Conservation (phyloP, 306 rosid species). For the Vigna nakashimae region DNA sequence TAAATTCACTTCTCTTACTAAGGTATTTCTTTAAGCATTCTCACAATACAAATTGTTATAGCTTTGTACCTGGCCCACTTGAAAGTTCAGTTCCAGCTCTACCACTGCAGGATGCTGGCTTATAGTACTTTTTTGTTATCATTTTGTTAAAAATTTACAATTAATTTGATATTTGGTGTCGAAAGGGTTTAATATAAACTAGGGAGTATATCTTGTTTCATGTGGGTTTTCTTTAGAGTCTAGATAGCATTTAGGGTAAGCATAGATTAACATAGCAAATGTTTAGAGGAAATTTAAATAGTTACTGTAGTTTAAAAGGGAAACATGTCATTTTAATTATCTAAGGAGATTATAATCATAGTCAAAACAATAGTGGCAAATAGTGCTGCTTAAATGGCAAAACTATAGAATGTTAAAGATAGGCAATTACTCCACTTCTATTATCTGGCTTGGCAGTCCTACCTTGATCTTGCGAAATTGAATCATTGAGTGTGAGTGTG, state of each 20-base stretch:
- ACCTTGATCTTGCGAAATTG: neutral
- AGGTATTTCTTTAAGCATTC: slow-evolving; percentile 13
- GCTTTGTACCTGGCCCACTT: neutral
- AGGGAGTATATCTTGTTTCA: neutral
- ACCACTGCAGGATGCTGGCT: neutral
- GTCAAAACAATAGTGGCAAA: neutral
- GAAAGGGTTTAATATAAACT: neutral
- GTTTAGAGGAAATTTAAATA: neutral
- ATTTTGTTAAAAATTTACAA: neutral
- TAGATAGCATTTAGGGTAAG: neutral
- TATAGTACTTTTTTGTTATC: neutral
- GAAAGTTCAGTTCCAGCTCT: neutral
- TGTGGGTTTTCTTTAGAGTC: neutral
- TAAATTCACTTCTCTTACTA: neutral
- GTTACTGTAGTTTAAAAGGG: neutral
- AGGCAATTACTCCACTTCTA: neutral
- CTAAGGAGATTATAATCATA: neutral
- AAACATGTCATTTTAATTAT: neutral
- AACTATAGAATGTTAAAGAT: neutral
- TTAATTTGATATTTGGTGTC: neutral
- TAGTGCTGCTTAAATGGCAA: neutral
- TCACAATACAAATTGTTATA: neutral
- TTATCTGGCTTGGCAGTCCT: neutral
- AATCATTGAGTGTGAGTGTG: slow-evolving; percentile 11
- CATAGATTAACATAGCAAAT: neutral